These are phyloP conservation scores for Melocanna baccifera DNA, from an alignment of 176 grass and related monocot genomes.

Conservation along the genomic window DNA sequence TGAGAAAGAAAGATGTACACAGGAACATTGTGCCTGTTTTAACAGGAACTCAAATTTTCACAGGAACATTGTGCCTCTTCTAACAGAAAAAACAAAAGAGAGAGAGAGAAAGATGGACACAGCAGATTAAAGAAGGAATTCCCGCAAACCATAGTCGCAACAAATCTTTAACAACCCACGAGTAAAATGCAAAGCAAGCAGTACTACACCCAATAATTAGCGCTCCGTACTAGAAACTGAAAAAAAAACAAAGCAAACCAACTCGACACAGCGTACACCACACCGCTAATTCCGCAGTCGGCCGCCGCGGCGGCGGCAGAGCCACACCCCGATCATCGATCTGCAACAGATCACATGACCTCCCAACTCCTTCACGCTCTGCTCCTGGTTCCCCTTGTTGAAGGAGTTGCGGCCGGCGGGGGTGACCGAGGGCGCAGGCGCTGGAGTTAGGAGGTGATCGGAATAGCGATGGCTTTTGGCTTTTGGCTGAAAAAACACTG, in stretches of 20 bases:
- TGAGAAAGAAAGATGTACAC: no score
- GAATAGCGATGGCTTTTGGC: no score
- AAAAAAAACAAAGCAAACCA: neutral
- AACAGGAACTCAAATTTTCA: no score
- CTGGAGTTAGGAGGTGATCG: no score
- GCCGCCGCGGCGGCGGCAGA: neutral
- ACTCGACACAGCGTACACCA: constrained; percentile 1
- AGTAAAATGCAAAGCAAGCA: neutral
- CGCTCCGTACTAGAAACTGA: neutral
- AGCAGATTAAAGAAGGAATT: neutral
- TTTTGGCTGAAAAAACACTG: no score
- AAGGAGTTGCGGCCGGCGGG: neutral
- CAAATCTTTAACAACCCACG: constrained; percentile 17
- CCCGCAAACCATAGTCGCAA: no score
- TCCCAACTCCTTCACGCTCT: neutral
- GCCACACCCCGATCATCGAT: neutral
- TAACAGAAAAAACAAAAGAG: no score
- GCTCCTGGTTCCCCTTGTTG: constrained; percentile 16
- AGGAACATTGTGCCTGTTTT: no score
- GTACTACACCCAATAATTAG: neutral
- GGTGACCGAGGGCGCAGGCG: neutral
- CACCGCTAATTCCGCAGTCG: neutral
- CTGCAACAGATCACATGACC: constrained; percentile 11
- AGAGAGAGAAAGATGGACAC: neutral
- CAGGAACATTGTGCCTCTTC: no score